phyloP scores from a whole-genome alignment of 2,329 filamentous ascomycete species.

The Microsporum canis region DNA sequence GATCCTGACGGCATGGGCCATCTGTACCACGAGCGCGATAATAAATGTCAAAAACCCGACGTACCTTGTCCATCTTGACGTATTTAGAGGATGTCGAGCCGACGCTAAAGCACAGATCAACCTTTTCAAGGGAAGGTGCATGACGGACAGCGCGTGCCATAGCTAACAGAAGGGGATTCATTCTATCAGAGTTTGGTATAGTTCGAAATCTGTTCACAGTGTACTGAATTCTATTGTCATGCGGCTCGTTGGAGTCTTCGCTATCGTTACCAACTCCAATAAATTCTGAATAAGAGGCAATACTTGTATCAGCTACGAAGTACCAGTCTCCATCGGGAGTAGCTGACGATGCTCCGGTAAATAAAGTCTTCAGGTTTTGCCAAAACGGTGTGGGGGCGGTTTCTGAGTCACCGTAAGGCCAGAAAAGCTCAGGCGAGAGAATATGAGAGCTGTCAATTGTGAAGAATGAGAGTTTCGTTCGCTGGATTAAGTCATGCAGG shows the following conservation, averaged over 20 bases:
- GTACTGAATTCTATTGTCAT: not conserved
- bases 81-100: not conserved
- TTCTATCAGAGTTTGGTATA: conserved; percentile 3
- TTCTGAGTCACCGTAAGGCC: not conserved
- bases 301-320: not conserved
- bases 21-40: not conserved
- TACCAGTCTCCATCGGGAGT: not conserved
- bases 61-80: not conserved
- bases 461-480: not conserved
- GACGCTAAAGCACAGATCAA: not conserved
- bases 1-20: not conserved
- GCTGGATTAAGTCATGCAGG: not conserved
- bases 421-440: not conserved
- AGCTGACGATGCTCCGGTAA: not conserved
- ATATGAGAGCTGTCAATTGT: not conserved
- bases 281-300: not conserved
- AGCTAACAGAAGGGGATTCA: conserved; percentile 7
- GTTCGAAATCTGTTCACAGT: conserved; percentile 2
- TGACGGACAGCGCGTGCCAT: conserved; percentile 7
- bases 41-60: not conserved
- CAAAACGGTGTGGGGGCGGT: not conserved
- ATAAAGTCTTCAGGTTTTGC: not conserved
- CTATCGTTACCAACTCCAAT: not conserved
- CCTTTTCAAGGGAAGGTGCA: not conserved
- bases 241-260: not conserved